Percentiles rank a stretch among this genome's conserved stretches.
phyloP scores from a whole-genome alignment of 2,329 filamentous ascomycete genomes.

The Fonsecaea multimorphosa region DNA sequence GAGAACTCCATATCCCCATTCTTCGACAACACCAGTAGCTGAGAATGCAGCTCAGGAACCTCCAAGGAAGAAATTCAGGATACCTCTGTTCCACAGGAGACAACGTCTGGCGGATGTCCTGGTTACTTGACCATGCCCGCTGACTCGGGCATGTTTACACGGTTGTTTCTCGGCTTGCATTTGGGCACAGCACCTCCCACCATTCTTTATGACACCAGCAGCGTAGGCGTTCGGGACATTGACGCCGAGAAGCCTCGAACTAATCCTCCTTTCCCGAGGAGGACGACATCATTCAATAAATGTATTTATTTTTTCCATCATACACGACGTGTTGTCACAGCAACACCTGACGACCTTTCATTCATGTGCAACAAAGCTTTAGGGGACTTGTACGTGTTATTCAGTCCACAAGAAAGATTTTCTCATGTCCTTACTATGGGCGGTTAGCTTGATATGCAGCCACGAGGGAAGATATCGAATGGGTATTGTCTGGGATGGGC shows the following conservation, averaged over 20 bases:
- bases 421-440: conserved; percentile 5
- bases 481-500: neutral
- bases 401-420: neutral
- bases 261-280: conserved; percentile 1
- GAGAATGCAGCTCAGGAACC: conserved; percentile 5
- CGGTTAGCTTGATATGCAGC: neutral
- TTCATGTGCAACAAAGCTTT: conserved; percentile 8
- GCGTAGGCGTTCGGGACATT: conserved; percentile 25
- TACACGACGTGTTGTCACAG: conserved; percentile 2
- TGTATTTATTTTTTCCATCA: neutral
- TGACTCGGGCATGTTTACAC: neutral
- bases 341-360: conserved; percentile 14
- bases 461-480: neutral
- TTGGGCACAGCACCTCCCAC: neutral
- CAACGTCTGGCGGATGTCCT: conserved; percentile 32
- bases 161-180: neutral
- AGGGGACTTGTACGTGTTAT: neutral
- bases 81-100: conserved; percentile 31
- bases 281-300: conserved; percentile 7
- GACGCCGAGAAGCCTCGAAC: neutral
- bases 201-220: conserved; percentile 20
- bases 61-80: conserved; percentile 29
- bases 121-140: conserved; percentile 21
- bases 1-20: conserved; percentile 8
- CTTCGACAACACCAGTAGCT: conserved; percentile 3